A percentile compares a stretch with the other conserved stretches of the same genome.
These are phyloP conservation scores for Colletotrichum liriopes DNA, from an alignment of 2,329 filamentous ascomycete genomes.

Conservation along the genomic window DNA sequence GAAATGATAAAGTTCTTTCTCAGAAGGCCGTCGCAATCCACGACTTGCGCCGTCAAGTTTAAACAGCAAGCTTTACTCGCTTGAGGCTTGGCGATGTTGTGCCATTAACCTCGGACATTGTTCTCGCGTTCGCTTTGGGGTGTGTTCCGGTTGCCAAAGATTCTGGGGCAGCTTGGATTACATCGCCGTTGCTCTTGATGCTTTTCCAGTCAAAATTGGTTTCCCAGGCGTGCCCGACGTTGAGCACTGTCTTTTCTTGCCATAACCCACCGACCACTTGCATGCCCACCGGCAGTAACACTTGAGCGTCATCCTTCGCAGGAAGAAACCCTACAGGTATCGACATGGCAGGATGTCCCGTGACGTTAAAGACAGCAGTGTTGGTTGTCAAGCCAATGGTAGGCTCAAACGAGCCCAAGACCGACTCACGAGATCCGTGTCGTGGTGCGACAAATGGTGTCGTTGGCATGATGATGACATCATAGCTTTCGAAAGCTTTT, in stretches of 20 bases:
- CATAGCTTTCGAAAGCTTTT: conserved; percentile 55
- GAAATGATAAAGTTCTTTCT: not conserved
- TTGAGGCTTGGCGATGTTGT: conserved; percentile 24
- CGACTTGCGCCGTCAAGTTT: not conserved
- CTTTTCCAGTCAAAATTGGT: conserved; percentile 60
- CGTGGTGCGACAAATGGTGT: conserved; percentile 63
- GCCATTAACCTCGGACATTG: conserved; percentile 15
- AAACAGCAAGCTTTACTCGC: conserved; percentile 29
- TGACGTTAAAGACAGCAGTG: conserved; percentile 71
- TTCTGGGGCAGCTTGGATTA: not conserved
- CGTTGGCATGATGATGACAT: conserved; percentile 65
- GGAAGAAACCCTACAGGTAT: conserved; percentile 65
- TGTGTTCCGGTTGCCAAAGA: not conserved
- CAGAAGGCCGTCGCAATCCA: not conserved
- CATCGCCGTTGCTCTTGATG: not conserved
- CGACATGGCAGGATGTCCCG: conserved; percentile 69
- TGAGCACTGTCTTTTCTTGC: conserved; percentile 63
- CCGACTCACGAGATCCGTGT: conserved; percentile 57
- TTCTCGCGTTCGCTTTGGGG: not conserved
- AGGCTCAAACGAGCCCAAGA: conserved; percentile 62
- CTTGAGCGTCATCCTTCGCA: conserved; percentile 54
- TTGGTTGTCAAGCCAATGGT: conserved; percentile 70
- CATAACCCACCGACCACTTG: conserved; percentile 69
- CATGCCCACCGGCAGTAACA: conserved; percentile 66
- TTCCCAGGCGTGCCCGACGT: conserved; percentile 61